Conservation (phyloP, 2,329 filamentous ascomycete genomes). For the Neocucurbitaria cava region DNA sequence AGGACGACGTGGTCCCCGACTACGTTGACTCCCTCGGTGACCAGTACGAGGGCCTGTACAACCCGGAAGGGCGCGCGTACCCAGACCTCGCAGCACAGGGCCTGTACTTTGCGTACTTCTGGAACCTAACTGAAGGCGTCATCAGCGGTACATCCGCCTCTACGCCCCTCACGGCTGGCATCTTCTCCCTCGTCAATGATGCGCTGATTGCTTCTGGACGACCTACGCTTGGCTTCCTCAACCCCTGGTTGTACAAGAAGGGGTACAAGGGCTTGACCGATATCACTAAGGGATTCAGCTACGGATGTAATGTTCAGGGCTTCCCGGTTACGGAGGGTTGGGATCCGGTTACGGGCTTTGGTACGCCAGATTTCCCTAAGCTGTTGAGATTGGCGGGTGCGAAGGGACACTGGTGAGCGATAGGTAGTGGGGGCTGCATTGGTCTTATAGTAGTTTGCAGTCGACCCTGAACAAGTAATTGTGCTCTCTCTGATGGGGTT, state of each 20-base stretch:
- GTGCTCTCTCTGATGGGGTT: background rate
- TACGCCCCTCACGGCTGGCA: conserved; percentile 63
- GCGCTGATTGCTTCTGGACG: conserved; percentile 60
- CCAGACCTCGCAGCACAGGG: conserved; percentile 71
- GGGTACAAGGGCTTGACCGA: conserved; percentile 60
- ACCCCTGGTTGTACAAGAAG: conserved; percentile 65
- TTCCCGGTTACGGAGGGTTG: conserved; percentile 46
- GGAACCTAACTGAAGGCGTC: conserved; percentile 47
- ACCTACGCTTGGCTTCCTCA: conserved; percentile 63
- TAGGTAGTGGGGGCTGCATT: conserved; percentile 1
- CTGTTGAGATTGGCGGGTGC: conserved; percentile 33
- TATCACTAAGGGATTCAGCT: conserved; percentile 46
- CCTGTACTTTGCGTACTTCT: conserved; percentile 53
- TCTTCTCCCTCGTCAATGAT: conserved; percentile 70
- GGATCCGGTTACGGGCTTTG: conserved; percentile 49
- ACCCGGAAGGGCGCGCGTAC: conserved; percentile 63
- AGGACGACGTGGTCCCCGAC: conserved; percentile 51
- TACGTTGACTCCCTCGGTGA: conserved; percentile 55
- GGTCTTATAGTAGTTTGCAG: background rate
- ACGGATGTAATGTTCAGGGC: conserved; percentile 49
- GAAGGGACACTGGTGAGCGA: conserved; percentile 12
- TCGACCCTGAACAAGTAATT: background rate
- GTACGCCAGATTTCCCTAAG: conserved; percentile 41
- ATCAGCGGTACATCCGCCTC: conserved; percentile 64
- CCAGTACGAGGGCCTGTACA: conserved; percentile 58